These are phyloP conservation scores for Mucor irregularis DNA, from an alignment of 371 early-diverging fungal genomes.

Conservation along the genomic window DNA sequence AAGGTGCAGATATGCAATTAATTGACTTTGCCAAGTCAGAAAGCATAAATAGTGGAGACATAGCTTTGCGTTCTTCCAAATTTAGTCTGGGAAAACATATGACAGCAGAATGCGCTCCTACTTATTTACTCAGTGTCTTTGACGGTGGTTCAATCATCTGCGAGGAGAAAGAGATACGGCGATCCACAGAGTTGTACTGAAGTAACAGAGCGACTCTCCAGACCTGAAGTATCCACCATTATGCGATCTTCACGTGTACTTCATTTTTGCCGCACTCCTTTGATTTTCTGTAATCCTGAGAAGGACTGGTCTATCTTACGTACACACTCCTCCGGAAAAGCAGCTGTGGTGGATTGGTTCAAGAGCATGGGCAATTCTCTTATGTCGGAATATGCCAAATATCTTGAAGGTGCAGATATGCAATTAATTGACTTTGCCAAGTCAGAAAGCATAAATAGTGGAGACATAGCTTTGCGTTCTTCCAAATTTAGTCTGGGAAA, in stretches of 20 bases:
- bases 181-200: conserved; percentile 39
- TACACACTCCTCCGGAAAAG: conserved; percentile 13
- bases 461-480: conserved; percentile 7
- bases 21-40: conserved; percentile 49
- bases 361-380: conserved; percentile 54
- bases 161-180: conserved; percentile 64
- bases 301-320: conserved; percentile 31
- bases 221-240: conserved; percentile 55
- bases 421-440: conserved; percentile 57
- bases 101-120: conserved; percentile 50
- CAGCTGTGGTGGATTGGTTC: conserved; percentile 52
- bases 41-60: not conserved
- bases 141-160: conserved; percentile 72
- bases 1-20: conserved; percentile 65
- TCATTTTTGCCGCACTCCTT: conserved; percentile 67
- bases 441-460: conserved; percentile 1
- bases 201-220: conserved; percentile 43
- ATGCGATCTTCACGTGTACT: conserved; percentile 61
- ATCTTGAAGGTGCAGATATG: conserved; percentile 69
- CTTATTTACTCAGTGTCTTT: conserved; percentile 64
- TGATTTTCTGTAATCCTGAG: conserved; percentile 55
- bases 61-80: conserved; percentile 17
- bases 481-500: conserved; percentile 33
- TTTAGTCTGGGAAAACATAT: conserved; percentile 31
- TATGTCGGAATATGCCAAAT: conserved; percentile 62